These are phyloP conservation scores for Cladosporium oxysporum DNA, from an alignment of 2,329 filamentous ascomycete species.

Conservation along the genomic window DNA sequence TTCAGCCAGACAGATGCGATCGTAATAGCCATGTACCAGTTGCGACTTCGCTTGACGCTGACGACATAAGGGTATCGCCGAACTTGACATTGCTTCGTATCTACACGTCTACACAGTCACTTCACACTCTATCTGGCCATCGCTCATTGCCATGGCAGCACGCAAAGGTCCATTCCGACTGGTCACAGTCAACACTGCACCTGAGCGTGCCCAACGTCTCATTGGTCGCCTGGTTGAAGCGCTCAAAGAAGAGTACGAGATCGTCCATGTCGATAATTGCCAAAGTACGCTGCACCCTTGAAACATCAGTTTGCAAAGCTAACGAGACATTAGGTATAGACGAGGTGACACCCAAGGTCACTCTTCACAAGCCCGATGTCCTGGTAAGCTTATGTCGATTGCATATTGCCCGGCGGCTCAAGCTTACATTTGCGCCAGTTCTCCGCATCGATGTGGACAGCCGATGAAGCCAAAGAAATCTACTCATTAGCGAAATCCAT, in stretches of 20 bases:
- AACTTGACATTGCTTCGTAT: neutral
- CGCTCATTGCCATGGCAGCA: neutral
- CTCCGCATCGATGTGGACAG: constrained; percentile 62
- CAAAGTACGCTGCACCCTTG: constrained; percentile 48
- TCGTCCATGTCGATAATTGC: constrained; percentile 63
- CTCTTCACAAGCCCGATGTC: neutral
- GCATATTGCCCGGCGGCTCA: neutral
- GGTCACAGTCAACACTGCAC: constrained; percentile 68
- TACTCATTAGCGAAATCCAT: constrained; percentile 24
- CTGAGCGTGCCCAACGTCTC: constrained; percentile 63
- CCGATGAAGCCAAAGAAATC: constrained; percentile 49
- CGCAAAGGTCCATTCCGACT: constrained; percentile 59
- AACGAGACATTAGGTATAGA: neutral
- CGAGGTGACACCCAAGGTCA: neutral
- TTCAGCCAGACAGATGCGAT: neutral
- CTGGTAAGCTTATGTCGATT: constrained; percentile 46
- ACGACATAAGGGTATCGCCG: neutral
- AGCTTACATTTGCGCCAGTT: constrained; percentile 46
- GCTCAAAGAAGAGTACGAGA: constrained; percentile 64
- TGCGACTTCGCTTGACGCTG: neutral
- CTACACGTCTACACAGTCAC: neutral
- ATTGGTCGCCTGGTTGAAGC: constrained; percentile 63
- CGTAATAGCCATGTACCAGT: neutral
- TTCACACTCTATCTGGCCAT: neutral
- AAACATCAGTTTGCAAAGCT: neutral